phyloP scores from a whole-genome alignment of 805 yeast genomes.

The Yarrowia yakushimensis region DNA sequence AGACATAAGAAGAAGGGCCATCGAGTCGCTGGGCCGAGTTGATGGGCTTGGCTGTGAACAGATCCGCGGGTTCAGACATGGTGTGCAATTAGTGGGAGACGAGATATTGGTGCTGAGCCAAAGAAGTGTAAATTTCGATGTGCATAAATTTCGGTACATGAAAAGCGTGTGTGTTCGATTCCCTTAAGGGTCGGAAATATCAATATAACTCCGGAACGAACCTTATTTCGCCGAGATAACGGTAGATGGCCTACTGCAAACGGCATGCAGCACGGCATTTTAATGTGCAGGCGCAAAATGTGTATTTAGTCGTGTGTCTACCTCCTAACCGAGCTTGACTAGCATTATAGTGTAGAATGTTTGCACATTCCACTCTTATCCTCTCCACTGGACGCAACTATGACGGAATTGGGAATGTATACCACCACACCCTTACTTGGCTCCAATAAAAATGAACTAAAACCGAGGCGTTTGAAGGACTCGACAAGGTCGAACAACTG shows the following conservation, averaged over 20 bases:
- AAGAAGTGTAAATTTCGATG: background rate
- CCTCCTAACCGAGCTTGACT: too few relatives aligned
- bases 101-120: background rate
- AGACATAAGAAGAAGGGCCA: conserved; percentile 37
- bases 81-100: background rate
- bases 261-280: background rate
- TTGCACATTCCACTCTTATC: too few relatives aligned
- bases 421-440: background rate
- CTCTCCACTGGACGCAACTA: too few relatives aligned
- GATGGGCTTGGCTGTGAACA: conserved; percentile 24
- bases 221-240: too few relatives aligned
- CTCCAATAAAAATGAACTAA: background rate
- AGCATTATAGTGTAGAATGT: too few relatives aligned
- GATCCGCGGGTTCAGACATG: conserved; percentile 26
- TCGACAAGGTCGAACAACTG: background rate
- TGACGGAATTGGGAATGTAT: background rate
- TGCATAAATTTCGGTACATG: background rate
- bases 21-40: conserved; percentile 41
- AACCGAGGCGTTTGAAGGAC: background rate
- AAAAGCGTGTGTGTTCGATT: background rate
- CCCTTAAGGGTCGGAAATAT: background rate
- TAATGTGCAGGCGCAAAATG: too few relatives aligned
- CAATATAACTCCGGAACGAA: background rate
- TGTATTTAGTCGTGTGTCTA: too few relatives aligned
- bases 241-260: background rate